Conservation (phyloP, 768 basidiomycete species). For the Neoboletus magnificus region DNA sequence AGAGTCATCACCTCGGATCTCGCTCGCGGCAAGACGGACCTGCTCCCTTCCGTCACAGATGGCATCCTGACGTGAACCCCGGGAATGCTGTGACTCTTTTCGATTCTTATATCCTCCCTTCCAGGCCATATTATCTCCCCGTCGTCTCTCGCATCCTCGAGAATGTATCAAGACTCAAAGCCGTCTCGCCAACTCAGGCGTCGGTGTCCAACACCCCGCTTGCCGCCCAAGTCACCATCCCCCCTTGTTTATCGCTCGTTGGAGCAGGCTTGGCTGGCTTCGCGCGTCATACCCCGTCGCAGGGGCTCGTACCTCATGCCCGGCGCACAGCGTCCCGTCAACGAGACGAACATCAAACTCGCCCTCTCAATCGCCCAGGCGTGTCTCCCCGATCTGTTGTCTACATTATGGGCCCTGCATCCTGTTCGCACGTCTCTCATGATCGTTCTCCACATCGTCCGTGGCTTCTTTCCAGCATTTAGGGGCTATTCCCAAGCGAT, state of each 20-base stretch:
- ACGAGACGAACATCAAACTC: conserved; percentile 50
- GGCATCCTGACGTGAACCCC: conserved; percentile 30
- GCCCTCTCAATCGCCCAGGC: conserved; percentile 53
- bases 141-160: conserved; percentile 11
- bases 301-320: conserved; percentile 50
- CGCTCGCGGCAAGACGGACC: conserved; percentile 23
- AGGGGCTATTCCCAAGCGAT: conserved; percentile 84
- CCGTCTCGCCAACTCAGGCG: conserved; percentile 22
- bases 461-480: conserved; percentile 77
- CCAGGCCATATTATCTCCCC: conserved; percentile 13
- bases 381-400: conserved; percentile 55
- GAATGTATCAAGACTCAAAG: conserved; percentile 26
- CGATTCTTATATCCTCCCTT: conserved; percentile 30
- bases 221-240: not conserved
- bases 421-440: conserved; percentile 69
- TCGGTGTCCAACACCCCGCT: conserved; percentile 9
- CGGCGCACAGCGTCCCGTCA: conserved; percentile 68
- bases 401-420: conserved; percentile 51
- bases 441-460: conserved; percentile 64
- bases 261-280: conserved; percentile 56
- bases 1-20: conserved; percentile 34
- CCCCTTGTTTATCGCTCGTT: conserved; percentile 13
- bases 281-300: conserved; percentile 47
- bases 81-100: conserved; percentile 30
- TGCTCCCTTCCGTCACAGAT: conserved; percentile 18